phyloP scores from a whole-genome alignment of 75 land plant genomes.

The Selaginella tamariscina region DNA sequence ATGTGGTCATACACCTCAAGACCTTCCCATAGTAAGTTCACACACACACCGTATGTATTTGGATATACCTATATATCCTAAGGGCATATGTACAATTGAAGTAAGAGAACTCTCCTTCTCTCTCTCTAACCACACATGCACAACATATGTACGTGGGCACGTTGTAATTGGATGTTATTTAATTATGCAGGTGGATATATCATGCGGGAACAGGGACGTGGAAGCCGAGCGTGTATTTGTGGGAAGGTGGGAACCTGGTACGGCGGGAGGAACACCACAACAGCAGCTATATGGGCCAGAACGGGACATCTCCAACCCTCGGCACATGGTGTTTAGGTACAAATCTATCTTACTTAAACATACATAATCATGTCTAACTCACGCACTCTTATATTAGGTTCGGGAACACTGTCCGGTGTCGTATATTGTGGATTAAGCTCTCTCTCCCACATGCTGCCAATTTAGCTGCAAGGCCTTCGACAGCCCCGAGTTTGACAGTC shows the following conservation, averaged over 20 bases:
- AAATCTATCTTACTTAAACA: too few relatives aligned
- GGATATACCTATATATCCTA: neutral
- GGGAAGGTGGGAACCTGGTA: conserved; percentile 74
- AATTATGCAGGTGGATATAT: conserved; percentile 63
- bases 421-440: conserved; percentile 72
- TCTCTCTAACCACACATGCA: conserved; percentile 1
- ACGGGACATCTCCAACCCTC: conserved; percentile 27
- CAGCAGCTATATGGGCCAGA: conserved; percentile 41
- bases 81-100: neutral
- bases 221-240: conserved; percentile 58
- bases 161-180: neutral
- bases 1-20: conserved; percentile 65
- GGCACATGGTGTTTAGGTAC: conserved; percentile 57
- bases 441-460: conserved; percentile 23
- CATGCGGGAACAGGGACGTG: conserved; percentile 67
- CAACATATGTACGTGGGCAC: too few relatives aligned
- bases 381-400: too few relatives aligned
- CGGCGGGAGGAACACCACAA: conserved; percentile 38
- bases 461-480: conserved; percentile 24
- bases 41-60: neutral
- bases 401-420: conserved; percentile 48
- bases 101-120: conserved; percentile 2
- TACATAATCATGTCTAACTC: too few relatives aligned
- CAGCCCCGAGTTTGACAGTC: conserved; percentile 27
- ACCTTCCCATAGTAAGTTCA: conserved; percentile 62